phyloP scores from a whole-genome alignment of 306 rosid genomes.

The Heteromeles arbutifolia region DNA sequence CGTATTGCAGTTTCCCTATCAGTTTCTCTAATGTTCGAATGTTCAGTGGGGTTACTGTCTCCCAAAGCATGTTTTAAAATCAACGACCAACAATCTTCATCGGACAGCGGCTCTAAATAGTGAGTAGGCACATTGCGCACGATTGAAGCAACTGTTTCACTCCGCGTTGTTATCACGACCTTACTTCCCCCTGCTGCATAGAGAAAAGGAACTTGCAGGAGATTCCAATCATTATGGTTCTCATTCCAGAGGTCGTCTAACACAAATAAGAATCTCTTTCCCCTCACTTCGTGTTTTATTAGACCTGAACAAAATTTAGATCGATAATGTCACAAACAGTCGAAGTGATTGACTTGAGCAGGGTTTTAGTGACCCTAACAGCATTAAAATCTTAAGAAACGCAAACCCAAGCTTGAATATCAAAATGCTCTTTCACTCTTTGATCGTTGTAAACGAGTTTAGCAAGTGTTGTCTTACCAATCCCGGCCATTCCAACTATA shows the following conservation, averaged over 20 bases:
- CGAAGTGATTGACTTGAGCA: not conserved
- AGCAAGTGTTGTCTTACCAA: conserved; percentile 4
- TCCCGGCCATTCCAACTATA: not conserved
- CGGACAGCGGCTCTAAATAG: not conserved
- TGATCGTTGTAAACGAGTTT: not conserved
- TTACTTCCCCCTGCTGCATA: not conserved
- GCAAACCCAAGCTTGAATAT: not conserved
- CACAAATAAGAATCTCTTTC: not conserved
- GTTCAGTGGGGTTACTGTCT: too few species aligned
- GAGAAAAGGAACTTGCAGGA: not conserved
- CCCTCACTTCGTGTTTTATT: not conserved
- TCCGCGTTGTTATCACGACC: conserved; percentile 7
- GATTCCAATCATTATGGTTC: not conserved
- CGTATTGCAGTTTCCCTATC: conserved; percentile 1
- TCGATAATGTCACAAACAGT: not conserved
- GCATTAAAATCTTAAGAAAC: not conserved
- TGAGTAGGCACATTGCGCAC: not conserved
- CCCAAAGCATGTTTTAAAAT: not conserved
- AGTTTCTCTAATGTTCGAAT: not conserved
- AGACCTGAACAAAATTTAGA: not conserved
- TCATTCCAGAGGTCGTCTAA: not conserved
- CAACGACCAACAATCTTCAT: conserved; percentile 9
- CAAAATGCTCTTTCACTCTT: not conserved
- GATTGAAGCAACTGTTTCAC: not conserved
- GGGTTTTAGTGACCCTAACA: not conserved